These are phyloP conservation scores for Ogataea siamensis DNA, from an alignment of 805 yeast species.

Conservation along the genomic window DNA sequence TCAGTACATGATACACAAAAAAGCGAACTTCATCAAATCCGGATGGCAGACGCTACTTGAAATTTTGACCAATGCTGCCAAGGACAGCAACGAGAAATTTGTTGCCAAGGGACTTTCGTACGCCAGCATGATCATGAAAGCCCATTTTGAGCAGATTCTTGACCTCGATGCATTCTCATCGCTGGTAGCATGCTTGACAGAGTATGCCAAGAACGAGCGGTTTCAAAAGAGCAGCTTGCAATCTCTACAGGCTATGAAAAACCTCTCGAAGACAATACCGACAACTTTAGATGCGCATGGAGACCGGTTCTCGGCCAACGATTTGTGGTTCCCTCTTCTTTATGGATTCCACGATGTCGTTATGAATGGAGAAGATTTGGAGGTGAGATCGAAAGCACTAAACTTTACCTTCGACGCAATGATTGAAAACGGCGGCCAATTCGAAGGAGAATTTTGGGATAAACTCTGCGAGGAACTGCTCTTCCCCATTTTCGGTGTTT, in stretches of 20 bases:
- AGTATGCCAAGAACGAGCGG: slow-evolving; percentile 77
- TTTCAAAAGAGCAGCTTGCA: slow-evolving; percentile 80
- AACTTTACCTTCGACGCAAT: slow-evolving; percentile 78
- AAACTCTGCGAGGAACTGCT: slow-evolving; percentile 70
- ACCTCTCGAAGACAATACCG: slow-evolving; percentile 59
- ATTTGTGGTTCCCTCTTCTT: slow-evolving; percentile 84
- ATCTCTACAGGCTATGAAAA: slow-evolving; percentile 70
- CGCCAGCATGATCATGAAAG: slow-evolving; percentile 58
- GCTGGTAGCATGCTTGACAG: slow-evolving; percentile 72
- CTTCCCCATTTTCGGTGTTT: slow-evolving; percentile 86
- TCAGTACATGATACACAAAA: slow-evolving; percentile 76
- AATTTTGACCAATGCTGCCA: slow-evolving; percentile 73
- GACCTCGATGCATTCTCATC: slow-evolving; percentile 67
- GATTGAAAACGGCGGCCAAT: slow-evolving; percentile 74
- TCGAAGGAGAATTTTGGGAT: slow-evolving; percentile 79
- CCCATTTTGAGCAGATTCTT: slow-evolving; percentile 60
- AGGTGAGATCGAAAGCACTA: slow-evolving; percentile 87
- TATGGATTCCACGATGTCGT: slow-evolving; percentile 83
- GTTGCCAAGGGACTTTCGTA: slow-evolving; percentile 64
- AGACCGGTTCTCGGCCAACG: slow-evolving; percentile 42
- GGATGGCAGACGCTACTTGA: slow-evolving; percentile 94
- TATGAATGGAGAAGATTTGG: slow-evolving; percentile 91
- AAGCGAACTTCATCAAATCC: slow-evolving; percentile 71
- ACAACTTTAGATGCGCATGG: slow-evolving; percentile 32
- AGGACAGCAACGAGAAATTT: slow-evolving; percentile 52